phyloP scores from a whole-genome alignment of 2,329 filamentous ascomycete species.

The Rugonectria rugulosa region DNA sequence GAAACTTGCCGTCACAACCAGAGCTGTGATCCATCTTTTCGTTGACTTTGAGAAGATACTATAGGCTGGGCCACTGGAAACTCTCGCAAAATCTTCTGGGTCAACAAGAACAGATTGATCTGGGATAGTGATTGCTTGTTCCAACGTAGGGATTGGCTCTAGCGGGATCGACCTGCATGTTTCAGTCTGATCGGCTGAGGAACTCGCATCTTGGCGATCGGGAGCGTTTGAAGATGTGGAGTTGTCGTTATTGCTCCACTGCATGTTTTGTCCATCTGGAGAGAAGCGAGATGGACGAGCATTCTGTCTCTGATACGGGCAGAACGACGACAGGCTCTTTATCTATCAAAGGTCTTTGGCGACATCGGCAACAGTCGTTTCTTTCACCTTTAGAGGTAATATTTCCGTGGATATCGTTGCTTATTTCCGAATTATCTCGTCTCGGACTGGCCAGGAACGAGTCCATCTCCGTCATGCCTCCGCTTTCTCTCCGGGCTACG shows the following conservation, averaged over 20 bases:
- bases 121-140: background rate
- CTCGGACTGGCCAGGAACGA: conserved; percentile 11
- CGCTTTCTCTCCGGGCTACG: conserved; percentile 21
- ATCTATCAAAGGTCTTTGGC: conserved; percentile 24
- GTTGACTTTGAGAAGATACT: conserved; percentile 44
- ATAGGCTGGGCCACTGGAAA: conserved; percentile 36
- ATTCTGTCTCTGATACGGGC: conserved; percentile 1
- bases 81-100: conserved; percentile 31
- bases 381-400: conserved; percentile 15
- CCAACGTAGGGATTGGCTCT: conserved; percentile 7
- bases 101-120: conserved; percentile 25
- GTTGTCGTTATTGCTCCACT: conserved; percentile 17
- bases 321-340: conserved; percentile 22
- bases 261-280: conserved; percentile 19
- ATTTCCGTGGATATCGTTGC: conserved; percentile 25
- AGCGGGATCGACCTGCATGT: conserved; percentile 6
- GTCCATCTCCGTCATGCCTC: conserved; percentile 15
- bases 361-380: conserved; percentile 29
- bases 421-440: conserved; percentile 31
- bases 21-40: conserved; percentile 60
- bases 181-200: conserved; percentile 13
- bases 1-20: conserved; percentile 62
- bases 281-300: background rate
- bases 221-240: background rate
- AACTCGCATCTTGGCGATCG: conserved; percentile 16